These are phyloP conservation scores for Withania somnifera DNA, from an alignment of 305 asterid genomes.

Conservation along the genomic window DNA sequence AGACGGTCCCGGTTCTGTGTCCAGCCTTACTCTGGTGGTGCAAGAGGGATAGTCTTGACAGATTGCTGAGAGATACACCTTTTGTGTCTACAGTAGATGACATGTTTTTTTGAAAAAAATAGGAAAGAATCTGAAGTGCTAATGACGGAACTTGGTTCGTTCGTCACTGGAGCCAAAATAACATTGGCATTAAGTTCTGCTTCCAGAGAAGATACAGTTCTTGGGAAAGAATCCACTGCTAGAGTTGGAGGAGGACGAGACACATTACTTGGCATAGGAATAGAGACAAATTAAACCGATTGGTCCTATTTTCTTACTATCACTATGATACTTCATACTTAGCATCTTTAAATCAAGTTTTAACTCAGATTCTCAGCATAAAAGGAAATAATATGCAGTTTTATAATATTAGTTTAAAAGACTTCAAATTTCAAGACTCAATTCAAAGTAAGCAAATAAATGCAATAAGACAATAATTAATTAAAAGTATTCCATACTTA, in stretches of 20 bases:
- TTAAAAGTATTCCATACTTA: too few species aligned
- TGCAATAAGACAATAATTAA: too few species aligned
- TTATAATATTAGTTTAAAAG: too few species aligned
- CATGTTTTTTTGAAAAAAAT: not conserved
- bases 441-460: too few species aligned
- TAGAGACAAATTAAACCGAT: not conserved
- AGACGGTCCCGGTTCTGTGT: too few species aligned
- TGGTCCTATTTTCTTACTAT: too few species aligned
- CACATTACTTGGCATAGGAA: conserved; percentile 1
- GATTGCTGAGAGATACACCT: not conserved
- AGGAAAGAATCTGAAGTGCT: conserved; percentile 1
- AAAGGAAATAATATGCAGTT: too few species aligned
- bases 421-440: too few species aligned
- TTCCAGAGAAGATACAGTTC: not conserved
- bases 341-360: too few species aligned
- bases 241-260: not conserved
- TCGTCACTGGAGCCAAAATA: not conserved
- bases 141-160: not conserved
- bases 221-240: not conserved
- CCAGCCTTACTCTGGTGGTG: too few species aligned
- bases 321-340: too few species aligned
- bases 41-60: not conserved
- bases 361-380: too few species aligned
- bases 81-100: not conserved
- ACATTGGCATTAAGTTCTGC: not conserved